phyloP scores from a whole-genome alignment of 306 rosid genomes.

The Ziziphus jujuba region DNA sequence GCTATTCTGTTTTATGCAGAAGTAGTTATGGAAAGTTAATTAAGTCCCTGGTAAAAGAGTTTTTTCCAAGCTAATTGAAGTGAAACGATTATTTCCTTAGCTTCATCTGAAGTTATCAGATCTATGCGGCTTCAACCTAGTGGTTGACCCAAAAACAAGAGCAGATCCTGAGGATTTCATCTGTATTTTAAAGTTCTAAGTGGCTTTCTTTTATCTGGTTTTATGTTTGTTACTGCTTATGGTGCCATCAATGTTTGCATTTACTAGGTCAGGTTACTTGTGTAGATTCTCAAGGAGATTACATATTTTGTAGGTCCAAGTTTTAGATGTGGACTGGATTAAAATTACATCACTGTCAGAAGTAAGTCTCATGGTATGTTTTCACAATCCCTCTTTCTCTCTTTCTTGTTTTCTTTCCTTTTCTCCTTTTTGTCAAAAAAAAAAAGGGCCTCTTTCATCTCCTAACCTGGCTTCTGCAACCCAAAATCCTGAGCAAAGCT shows the following conservation, averaged over 20 bases:
- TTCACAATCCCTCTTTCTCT: background rate
- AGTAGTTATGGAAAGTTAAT: background rate
- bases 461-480: background rate
- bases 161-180: too few species aligned
- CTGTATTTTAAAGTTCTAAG: background rate
- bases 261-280: slow-evolving; percentile 11
- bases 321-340: slow-evolving; percentile 90
- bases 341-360: slow-evolving; percentile 66
- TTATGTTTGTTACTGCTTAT: background rate
- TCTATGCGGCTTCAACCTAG: background rate
- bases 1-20: too few species aligned
- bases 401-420: too few species aligned
- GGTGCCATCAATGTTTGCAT: background rate
- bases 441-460: background rate
- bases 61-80: slow-evolving; percentile 2
- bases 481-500: background rate
- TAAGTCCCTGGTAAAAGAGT: slow-evolving; percentile 6
- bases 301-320: slow-evolving; percentile 67
- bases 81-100: background rate
- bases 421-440: background rate
- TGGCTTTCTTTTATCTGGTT: background rate
- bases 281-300: slow-evolving; percentile 20
- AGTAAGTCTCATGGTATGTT: slow-evolving; percentile 73
- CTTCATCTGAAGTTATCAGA: background rate
- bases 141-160: background rate